Evolutionary conservation across 768 basidiomycete species (phyloP), one percentile per base, ranked within the genome.

Genomic region (Ramaria rubella): DNA sequence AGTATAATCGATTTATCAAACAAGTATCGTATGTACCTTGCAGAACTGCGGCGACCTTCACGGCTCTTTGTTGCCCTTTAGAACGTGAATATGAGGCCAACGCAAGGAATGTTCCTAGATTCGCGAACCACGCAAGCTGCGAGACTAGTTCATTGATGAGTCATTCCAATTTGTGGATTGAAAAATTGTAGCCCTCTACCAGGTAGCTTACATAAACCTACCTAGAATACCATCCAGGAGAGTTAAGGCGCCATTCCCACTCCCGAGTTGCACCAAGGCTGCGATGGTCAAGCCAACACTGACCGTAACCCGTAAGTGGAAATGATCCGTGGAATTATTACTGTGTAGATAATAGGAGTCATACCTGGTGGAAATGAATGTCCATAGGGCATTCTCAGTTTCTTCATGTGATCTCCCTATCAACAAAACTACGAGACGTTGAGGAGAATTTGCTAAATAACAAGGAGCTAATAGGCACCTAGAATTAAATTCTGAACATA

Each of bases 401-500:
- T 56, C 43, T n/a, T 30, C 49, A 24, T 31, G 4, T 12, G 42
- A 57, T 33, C 55, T 29, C n/a, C 21, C 26, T n/a, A 45, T 31
- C 14, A 57, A 36, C 24, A 36, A 24, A 26, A 49, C 43, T 43
- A 21, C 17, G 7, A 51, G 8, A 36, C 29, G 17, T 29, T 51
- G 8, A 51, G 49, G n/a, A n/a, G n/a, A n/a, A n/a, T n/a, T n/a
- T n/a, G n/a, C n/a, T n/a, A n/a, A n/a, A n/a, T n/a, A n/a, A n/a
- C n/a, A n/a, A n/a, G 27, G 4, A 30, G 2, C 23, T n/a, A 33
- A 12, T n/a, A 23, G 31, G 2, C 5, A 51, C 49, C 49, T 19
- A 51, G 33, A n/a, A 51, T 8, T 14, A 51, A 21, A 15, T 51
- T 51, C 24, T 70, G 69, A 21, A 67, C n/a, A 58, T 70, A 69